Base-by-base conservation (phyloP, 306 rosid species). In the Leucaena leucocephala region DNA sequence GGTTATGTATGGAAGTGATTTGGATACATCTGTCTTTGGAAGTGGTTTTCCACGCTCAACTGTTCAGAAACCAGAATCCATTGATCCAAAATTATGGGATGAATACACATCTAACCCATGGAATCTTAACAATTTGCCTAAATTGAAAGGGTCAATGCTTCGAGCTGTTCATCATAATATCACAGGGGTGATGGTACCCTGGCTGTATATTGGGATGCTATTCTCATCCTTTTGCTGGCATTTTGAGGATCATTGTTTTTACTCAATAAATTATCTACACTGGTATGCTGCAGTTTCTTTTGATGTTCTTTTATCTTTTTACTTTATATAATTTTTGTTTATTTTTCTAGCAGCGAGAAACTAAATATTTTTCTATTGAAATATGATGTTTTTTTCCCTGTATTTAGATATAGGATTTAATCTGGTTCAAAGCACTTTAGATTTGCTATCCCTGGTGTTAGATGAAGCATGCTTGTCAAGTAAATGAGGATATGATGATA, bases 181-280 rank as follows among this genome's bases (percentile, higher is more conserved):
- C 80, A 91, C 98, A 72, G 98, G 98, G 74, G 98, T 95, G 73
- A 95, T 93, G 97, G 98, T 95, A 63, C 98, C 98, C 49, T 95
- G 98, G 98, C 85, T 95, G 65, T 95, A 95, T 83, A 91, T 95
- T 73, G 98, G 98, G 83, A 95, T 95, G 98, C 87, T 92, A 66
- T 95, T 95, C 87, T 95, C 98, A 36, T 93, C 98, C 57, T 92
- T 95, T 86, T 95, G 98, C 87, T 95, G 98, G 98, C 98, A 95
- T 86, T 92, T 95, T 85, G 98, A 95, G 86, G 98, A 95, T 82
- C 98, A 95, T 86, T 95, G 98, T 83, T 90, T 95, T 76, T 95
- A 95, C 86, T 95, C 98, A 3, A 95, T 95, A 94, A 95, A 95
- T 87, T 95, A 95, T 85, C 86, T 88, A 9, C 98, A 95, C 96